Evolutionary conservation across 2,329 filamentous ascomycete species (phyloP).

Genomic region (Aspergillus cejpii): DNA sequence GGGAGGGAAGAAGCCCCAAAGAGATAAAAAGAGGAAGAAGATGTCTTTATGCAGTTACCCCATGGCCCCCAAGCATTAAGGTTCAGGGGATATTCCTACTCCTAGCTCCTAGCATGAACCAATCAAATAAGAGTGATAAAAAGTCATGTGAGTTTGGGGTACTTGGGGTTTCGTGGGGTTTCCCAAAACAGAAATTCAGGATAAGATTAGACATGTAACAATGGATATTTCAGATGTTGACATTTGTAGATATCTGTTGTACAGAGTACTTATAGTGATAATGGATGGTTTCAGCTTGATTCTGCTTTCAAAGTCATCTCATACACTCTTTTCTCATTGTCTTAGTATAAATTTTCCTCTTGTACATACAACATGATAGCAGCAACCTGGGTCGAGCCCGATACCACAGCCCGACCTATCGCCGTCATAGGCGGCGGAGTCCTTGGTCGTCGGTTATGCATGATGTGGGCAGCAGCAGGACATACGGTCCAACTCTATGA

Average conservation of each 20-base stretch:
- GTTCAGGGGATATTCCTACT: no score
- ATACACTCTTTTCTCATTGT: neutral
- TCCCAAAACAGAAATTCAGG: neutral
- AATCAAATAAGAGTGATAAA: neutral
- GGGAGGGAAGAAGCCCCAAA: neutral
- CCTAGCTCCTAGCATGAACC: neutral
- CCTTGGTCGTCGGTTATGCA: conserved; percentile 19
- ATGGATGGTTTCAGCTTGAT: no score
- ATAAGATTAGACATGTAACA: neutral
- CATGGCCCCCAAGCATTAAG: neutral
- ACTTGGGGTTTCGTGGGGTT: neutral
- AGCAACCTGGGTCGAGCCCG: conserved; percentile 14
- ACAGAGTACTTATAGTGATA: neutral
- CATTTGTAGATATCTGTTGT: no score
- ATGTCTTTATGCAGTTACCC: neutral
- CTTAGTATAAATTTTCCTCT: neutral
- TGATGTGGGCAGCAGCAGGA: conserved; percentile 18
- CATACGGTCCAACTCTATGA: conserved; percentile 16
- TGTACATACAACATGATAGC: conserved; percentile 9
- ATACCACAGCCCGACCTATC: conserved; percentile 18
- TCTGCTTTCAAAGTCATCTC: neutral
- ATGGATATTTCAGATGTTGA: neutral
- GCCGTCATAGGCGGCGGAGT: conserved; percentile 18
- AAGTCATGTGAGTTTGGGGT: neutral
- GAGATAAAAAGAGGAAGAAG: neutral